Evolutionary conservation across 2,329 filamentous ascomycete genomes (phyloP), one percentile per base, ranked within the genome.

Genomic region (Triangularia setosa): DNA sequence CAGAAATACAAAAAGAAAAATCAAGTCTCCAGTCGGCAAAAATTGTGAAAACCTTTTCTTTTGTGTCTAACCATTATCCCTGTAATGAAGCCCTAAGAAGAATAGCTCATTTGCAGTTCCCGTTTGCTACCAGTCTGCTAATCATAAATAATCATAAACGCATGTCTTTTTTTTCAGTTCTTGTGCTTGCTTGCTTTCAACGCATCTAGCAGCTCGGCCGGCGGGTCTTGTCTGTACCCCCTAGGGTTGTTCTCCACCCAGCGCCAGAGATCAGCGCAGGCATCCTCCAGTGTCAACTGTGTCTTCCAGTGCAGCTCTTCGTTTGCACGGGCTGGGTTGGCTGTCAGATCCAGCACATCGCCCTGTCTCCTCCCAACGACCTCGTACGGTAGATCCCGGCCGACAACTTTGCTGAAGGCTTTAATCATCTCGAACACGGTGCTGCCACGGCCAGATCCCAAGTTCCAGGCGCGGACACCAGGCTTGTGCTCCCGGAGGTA

Each of bases 341-440:
- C 93, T 23, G 95, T 99, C 56, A 99, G 87, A 79, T 99, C 90
- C 64, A 99, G 83, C 18, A 99, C 95, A 74, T 99, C 95, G 62
- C 95, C 95, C 44, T 88, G 87, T 73, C 95, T 85, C 73, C 95
- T 88, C 48, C 84, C 87, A 8, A 90, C 91, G 64, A 98, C 90
- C 76, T 97, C 84, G 80, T 98, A 98, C 40, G 90, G 85, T 25
- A 99, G 84, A 64, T 95, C 87, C 59, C 88, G 90, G 67, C 95
- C 95, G 23, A 97, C 93, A 18, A 92, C 92, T 59, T 86, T 79
- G 79, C 88, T 91, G 81, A 99, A 99, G 61, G 95, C 93, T 71
- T 94, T 92, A 85, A 99, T 89, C 82, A 99, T 99, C 77, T 99
- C 93, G 75, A 93, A 95, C 64, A 99, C 95, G 23, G 95, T 99